Percentiles rank a stretch among this genome's conserved stretches.
Conservation (phyloP, 805 yeast species). For the Saccharomycopsis fermentans region DNA sequence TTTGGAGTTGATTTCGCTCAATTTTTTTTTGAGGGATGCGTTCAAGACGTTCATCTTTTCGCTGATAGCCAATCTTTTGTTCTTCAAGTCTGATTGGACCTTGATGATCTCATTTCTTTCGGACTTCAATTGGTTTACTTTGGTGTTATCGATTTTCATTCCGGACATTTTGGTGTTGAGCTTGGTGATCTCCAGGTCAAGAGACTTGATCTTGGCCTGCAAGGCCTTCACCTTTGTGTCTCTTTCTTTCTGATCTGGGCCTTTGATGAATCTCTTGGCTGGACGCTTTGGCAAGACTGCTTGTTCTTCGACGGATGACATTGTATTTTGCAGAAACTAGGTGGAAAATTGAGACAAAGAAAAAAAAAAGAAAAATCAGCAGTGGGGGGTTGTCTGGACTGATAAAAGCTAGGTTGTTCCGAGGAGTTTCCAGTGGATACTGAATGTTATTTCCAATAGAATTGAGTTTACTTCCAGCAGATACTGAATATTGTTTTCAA, state of each 20-base stretch:
- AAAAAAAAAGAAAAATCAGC: neutral
- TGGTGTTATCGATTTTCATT: constrained; percentile 34
- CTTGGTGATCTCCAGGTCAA: constrained; percentile 44
- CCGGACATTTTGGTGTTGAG: constrained; percentile 45
- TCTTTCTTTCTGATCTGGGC: constrained; percentile 61
- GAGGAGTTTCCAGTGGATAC: neutral
- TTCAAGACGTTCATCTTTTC: constrained; percentile 70
- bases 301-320: neutral
- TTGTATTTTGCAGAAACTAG: too few relatives aligned
- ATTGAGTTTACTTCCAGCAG: too few relatives aligned
- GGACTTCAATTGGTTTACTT: constrained; percentile 44
- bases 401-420: too few relatives aligned
- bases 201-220: constrained; percentile 51
- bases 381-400: too few relatives aligned
- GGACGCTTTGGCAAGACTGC: constrained; percentile 19
- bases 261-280: constrained; percentile 49
- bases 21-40: constrained; percentile 59
- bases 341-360: too few relatives aligned
- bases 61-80: constrained; percentile 34
- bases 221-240: constrained; percentile 47
- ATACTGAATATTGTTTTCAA: too few relatives aligned
- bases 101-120: constrained; percentile 37
- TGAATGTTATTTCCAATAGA: too few relatives aligned
- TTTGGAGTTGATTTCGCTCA: constrained; percentile 60
- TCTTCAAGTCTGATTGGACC: constrained; percentile 38